Percentiles rank a stretch among this genome's conserved stretches.
Evolutionary conservation across 441 rosid species (phyloP).

Genomic region (Adansonia grandidieri): DNA sequence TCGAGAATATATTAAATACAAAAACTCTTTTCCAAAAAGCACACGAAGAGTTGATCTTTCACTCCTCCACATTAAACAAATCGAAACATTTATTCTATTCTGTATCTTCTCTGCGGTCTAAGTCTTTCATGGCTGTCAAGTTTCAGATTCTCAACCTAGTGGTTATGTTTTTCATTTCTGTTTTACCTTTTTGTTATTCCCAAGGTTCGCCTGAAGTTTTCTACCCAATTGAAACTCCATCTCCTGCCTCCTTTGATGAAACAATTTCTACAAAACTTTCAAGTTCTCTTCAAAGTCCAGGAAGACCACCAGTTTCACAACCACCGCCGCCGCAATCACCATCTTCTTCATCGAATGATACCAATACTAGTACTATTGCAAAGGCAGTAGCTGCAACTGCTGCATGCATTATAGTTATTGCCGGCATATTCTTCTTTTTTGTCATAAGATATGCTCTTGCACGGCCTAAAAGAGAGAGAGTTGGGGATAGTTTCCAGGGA

Average conservation of each 20-base stretch:
- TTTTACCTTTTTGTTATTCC: constrained; percentile 43
- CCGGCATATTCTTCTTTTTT: constrained; percentile 57
- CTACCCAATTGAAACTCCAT: constrained; percentile 41
- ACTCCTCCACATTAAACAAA: not conserved
- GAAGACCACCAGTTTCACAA: not conserved
- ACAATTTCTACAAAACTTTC: constrained; percentile 18
- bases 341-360: constrained; percentile 23
- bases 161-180: constrained; percentile 23
- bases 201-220: constrained; percentile 59
- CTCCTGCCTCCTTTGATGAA: constrained; percentile 29
- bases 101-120: constrained; percentile 25
- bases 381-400: constrained; percentile 75
- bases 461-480: constrained; percentile 39
- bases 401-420: constrained; percentile 59
- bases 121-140: constrained; percentile 50
- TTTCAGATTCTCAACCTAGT: constrained; percentile 33
- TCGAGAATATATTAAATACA: no score
- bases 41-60: not conserved
- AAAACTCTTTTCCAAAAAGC: constrained; percentile 3
- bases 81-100: not conserved
- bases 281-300: not conserved
- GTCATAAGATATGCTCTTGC: constrained; percentile 38
- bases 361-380: constrained; percentile 37
- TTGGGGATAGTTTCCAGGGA: constrained; percentile 22
- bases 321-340: not conserved